phyloP scores from a whole-genome alignment of 768 basidiomycete genomes.

The Psilocybe azurescens region DNA sequence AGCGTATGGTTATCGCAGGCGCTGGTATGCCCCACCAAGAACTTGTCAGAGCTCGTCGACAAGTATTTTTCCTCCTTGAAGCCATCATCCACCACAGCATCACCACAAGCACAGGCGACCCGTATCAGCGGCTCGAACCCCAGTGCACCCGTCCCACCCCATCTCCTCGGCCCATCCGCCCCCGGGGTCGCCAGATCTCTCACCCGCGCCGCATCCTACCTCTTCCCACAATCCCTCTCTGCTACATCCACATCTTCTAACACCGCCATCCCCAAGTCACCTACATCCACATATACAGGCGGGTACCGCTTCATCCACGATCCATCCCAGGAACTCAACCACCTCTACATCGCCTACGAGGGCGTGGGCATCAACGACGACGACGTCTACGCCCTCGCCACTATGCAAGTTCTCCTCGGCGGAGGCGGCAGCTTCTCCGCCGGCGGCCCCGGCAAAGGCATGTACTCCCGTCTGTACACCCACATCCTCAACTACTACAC shows the following conservation, averaged over 20 bases:
- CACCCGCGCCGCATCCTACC: conserved; percentile 79
- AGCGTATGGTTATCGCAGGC: conserved; percentile 94
- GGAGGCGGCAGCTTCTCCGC: conserved; percentile 98
- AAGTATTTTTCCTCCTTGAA: conserved; percentile 81
- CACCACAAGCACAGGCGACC: conserved; percentile 24
- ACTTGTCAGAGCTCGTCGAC: conserved; percentile 84
- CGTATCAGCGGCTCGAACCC: conserved; percentile 29
- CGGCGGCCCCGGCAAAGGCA: conserved; percentile 98
- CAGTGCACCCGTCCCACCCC: conserved; percentile 48
- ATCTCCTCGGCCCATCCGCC: conserved; percentile 61
- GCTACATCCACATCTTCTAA: conserved; percentile 27
- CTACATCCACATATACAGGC: conserved; percentile 77
- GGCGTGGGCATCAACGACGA: conserved; percentile 90
- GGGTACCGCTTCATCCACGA: conserved; percentile 77
- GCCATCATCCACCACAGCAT: conserved; percentile 34
- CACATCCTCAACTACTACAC: conserved; percentile 95
- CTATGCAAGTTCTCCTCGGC: conserved; percentile 93
- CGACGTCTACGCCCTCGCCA: conserved; percentile 92
- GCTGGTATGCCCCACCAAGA: conserved; percentile 91
- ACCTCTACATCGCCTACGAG: conserved; percentile 93
- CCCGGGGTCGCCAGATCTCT: conserved; percentile 64
- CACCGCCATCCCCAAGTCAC: conserved; percentile 35
- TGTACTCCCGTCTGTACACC: conserved; percentile 97
- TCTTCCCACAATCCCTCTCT: conserved; percentile 58
- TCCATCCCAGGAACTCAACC: conserved; percentile 76